Conservation (phyloP, 805 yeast species). For the Teunomyces kruisii region DNA sequence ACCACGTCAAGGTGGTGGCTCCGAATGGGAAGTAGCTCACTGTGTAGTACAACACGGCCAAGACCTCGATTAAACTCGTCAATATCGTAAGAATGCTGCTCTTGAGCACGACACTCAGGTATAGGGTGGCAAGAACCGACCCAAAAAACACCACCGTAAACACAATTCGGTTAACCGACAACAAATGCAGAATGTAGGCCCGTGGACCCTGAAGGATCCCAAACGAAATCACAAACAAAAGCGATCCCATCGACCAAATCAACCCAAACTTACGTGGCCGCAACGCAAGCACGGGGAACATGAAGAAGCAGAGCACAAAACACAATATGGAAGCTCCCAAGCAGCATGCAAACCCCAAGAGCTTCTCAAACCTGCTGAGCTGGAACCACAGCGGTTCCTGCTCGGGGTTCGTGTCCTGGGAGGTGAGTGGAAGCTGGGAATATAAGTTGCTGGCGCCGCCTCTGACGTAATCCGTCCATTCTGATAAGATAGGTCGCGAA, state of each 20-base stretch:
- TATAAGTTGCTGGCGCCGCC: conserved; percentile 56
- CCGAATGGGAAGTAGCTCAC: conserved; percentile 96
- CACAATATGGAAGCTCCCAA: conserved; percentile 76
- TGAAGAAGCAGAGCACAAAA: conserved; percentile 74
- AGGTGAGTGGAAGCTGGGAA: conserved; percentile 62
- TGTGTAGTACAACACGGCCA: conserved; percentile 88
- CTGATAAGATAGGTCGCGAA: conserved; percentile 31
- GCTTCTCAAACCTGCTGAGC: conserved; percentile 74
- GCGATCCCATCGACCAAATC: conserved; percentile 88
- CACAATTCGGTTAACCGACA: conserved; percentile 72
- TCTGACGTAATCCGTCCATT: conserved; percentile 45
- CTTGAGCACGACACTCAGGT: conserved; percentile 65
- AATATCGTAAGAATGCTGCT: conserved; percentile 75
- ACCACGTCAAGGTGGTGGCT: conserved; percentile 63
- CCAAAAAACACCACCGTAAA: conserved; percentile 80
- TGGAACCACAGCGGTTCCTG: conserved; percentile 78
- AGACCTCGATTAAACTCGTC: conserved; percentile 71
- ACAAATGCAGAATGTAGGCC: conserved; percentile 71
- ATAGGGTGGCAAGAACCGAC: conserved; percentile 76
- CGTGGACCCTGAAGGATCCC: conserved; percentile 91
- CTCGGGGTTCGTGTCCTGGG: conserved; percentile 35
- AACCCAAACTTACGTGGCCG: conserved; percentile 90
- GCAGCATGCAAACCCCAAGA: conserved; percentile 75
- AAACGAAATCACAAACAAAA: conserved; percentile 83
- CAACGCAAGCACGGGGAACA: conserved; percentile 86